phyloP scores from a whole-genome alignment of 768 basidiomycete genomes.

The Crucibulum laeve region DNA sequence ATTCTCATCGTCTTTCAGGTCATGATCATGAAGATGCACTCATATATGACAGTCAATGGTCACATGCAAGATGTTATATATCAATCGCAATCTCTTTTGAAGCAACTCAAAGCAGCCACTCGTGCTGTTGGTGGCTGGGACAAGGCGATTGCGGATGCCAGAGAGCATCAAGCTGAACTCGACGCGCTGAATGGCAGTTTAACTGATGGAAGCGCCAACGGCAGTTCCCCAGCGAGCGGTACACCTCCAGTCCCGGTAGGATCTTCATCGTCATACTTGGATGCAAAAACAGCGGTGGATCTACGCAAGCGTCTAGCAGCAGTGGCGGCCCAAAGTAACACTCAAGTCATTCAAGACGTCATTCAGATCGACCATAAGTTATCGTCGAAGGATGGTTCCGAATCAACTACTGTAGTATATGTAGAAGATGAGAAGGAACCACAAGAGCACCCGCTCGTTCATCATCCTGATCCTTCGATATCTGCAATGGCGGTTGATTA shows the following conservation, averaged over 20 bases:
- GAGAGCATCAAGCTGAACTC: slow-evolving; percentile 33
- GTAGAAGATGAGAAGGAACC: slow-evolving; percentile 11
- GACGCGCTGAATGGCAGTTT: slow-evolving; percentile 18
- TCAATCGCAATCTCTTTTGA: slow-evolving; percentile 39
- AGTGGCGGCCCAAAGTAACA: slow-evolving; percentile 25
- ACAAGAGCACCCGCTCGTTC: slow-evolving; percentile 42
- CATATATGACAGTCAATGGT: slow-evolving; percentile 87
- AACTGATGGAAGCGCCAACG: slow-evolving; percentile 9
- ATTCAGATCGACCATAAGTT: slow-evolving; percentile 8
- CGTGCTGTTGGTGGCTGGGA: slow-evolving; percentile 64
- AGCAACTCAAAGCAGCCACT: slow-evolving; percentile 42
- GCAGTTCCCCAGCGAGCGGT: slow-evolving; percentile 28
- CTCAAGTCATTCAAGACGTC: slow-evolving; percentile 9
- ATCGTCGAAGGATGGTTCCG: slow-evolving; percentile 4
- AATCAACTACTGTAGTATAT: slow-evolving; percentile 5
- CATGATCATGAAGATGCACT: slow-evolving; percentile 96
- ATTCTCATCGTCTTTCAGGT: slow-evolving; percentile 31
- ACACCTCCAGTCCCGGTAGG: slow-evolving; percentile 44
- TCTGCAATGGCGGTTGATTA: slow-evolving; percentile 71
- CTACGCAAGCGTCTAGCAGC: slow-evolving; percentile 56
- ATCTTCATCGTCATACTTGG: slow-evolving; percentile 46
- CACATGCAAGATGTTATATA: slow-evolving; percentile 57
- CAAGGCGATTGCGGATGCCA: slow-evolving; percentile 50
- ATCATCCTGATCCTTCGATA: slow-evolving; percentile 66
- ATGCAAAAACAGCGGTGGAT: slow-evolving; percentile 44